Base-by-base conservation (phyloP, 192 early-diverging fungal species). In the Dimargaris cristalligena region DNA sequence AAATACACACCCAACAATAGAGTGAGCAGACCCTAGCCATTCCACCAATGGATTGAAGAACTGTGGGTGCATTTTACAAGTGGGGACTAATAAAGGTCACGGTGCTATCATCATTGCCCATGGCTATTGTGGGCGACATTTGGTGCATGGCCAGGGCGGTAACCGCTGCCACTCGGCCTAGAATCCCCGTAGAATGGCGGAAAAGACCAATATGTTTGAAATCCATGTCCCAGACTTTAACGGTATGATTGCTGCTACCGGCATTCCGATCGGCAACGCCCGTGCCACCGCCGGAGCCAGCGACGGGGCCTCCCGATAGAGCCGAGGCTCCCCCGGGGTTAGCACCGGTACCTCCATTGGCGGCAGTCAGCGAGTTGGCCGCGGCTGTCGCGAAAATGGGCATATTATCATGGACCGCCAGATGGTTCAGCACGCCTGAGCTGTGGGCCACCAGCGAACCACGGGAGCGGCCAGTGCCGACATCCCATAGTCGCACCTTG, bases 141-240 rank as follows among this genome's bases (percentile, higher is more conserved):
- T 56, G 54, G 31, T 56, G 31, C 31, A 56, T 56, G 20, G 54
- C 54, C 13, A 56, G 34, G 20, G 28, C 54, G 2, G 54, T 56
- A 1, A 56, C 54, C 1, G 54, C 9, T 13, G 54, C 54, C 54
- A 56, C 54, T 22, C 34, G 54, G 34, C 54, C 34, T 13, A 56
- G 34, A n/a, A 56, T 20, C 6, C 54, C 54, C 14, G 54, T 56
- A 16, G 31, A 33, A 34, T 33, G 54, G 1, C 31, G 54, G 0
- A 66, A 65, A 13, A 65, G 56, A 31, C 74, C 74, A 38, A 76
- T 65, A 18, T 64, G 62, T 34, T 58, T 62, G 46, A 68, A 66
- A 0, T 65, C 52, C 64, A 65, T 69, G 59, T 76, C 71, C 74
- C 74, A 76, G 38, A 76, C 28, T 44, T 71, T 70, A 23, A 71